Conservation (phyloP, 306 rosid genomes). For the Psophocarpus tetragonolobus region DNA sequence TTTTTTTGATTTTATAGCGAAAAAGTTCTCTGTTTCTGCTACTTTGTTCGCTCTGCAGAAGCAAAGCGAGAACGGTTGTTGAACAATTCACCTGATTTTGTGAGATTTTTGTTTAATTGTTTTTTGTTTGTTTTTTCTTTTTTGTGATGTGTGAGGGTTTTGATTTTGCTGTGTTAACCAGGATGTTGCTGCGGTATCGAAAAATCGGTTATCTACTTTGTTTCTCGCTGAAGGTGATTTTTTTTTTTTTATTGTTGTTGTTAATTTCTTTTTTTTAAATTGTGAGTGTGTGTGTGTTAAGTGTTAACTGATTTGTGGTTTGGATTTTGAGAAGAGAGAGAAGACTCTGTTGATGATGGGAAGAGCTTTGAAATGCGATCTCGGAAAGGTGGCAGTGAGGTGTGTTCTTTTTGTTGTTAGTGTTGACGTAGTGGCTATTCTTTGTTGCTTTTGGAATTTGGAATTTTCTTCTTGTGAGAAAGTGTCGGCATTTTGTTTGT, state of each 20-base stretch:
- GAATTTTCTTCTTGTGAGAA: neutral
- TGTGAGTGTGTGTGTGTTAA: too few species aligned
- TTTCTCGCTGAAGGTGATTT: slow-evolving; percentile 65
- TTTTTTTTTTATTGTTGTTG: neutral
- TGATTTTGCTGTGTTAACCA: slow-evolving; percentile 35
- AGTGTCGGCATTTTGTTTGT: neutral
- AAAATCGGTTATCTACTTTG: slow-evolving; percentile 61
- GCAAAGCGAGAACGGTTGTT: neutral
- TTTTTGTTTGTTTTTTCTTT: neutral
- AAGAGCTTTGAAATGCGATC: slow-evolving; percentile 37
- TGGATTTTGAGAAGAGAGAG: slow-evolving; percentile 41
- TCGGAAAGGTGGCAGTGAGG: slow-evolving; percentile 59
- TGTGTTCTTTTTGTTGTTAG: slow-evolving; percentile 10
- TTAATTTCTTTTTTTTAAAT: neutral
- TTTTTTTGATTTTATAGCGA: neutral
- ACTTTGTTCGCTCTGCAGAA: neutral
- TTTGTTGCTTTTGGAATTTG: neutral
- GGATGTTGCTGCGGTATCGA: slow-evolving; percentile 61
- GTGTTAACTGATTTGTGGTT: slow-evolving; percentile 4
- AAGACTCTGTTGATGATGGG: slow-evolving; percentile 41
- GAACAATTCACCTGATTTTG: slow-evolving; percentile 9
- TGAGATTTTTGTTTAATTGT: neutral
- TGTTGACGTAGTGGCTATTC: neutral
- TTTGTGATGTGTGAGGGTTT: neutral
- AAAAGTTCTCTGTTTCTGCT: too few species aligned